Conservation (phyloP, 345 rosid species). For the Mallotus nudiflorus region DNA sequence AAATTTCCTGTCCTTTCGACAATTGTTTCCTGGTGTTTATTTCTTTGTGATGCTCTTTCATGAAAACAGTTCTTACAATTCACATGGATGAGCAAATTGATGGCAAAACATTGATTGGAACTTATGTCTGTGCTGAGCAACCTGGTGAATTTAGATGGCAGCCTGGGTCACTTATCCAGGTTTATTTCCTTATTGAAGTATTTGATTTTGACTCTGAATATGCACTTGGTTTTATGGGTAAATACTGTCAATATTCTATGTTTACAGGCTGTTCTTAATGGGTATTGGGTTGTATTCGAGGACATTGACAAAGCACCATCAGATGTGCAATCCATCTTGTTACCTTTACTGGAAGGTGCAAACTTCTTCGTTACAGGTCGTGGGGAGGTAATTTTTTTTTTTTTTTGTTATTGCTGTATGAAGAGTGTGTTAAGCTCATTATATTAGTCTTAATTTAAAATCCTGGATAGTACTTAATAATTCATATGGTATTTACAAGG, state of each 20-base stretch:
- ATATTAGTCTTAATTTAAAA: background rate
- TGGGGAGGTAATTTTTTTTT: constrained; percentile 63
- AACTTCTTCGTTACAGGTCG: constrained; percentile 59
- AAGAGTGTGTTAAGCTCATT: background rate
- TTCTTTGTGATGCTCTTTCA: background rate
- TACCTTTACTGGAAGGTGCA: constrained; percentile 85
- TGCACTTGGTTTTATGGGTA: background rate
- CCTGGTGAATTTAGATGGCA: constrained; percentile 99
- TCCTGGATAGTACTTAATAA: background rate
- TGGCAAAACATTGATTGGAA: constrained; percentile 88
- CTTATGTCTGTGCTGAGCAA: constrained; percentile 88
- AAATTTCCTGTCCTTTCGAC: background rate
- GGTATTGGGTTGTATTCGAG: constrained; percentile 94
- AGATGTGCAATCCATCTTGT: constrained; percentile 75
- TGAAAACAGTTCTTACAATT: constrained; percentile 61
- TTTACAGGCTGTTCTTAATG: constrained; percentile 71
- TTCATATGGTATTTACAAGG: constrained; percentile 1
- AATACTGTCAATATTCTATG: background rate
- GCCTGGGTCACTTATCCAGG: constrained; percentile 95
- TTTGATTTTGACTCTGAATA: constrained; percentile 1
- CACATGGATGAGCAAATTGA: constrained; percentile 99
- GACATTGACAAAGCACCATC: constrained; percentile 91
- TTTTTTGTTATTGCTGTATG: background rate
- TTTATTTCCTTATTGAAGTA: constrained; percentile 32
- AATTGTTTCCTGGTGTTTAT: background rate